phyloP scores from a whole-genome alignment of 2,329 filamentous ascomycete species.

The Sordariomycetes sp. region DNA sequence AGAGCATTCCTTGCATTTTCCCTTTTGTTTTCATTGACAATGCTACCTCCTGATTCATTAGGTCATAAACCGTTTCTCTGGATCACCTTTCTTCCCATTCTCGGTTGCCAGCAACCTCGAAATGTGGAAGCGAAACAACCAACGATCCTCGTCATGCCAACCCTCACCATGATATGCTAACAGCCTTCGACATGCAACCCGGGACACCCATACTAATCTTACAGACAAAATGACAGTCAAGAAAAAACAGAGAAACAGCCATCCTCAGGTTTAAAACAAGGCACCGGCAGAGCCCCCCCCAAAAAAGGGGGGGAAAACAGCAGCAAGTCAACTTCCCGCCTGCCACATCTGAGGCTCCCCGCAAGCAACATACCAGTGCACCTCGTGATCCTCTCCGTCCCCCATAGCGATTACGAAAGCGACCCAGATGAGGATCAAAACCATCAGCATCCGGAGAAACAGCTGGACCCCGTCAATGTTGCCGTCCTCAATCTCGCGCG shows the following conservation, averaged over 20 bases:
- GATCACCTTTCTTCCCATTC: no score
- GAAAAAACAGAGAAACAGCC: neutral
- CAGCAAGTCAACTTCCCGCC: neutral
- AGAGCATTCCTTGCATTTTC: neutral
- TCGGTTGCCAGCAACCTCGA: neutral
- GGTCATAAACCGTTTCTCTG: no score
- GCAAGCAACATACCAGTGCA: neutral
- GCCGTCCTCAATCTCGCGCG: no score
- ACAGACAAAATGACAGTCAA: neutral
- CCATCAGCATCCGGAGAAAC: no score
- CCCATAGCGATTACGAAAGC: no score
- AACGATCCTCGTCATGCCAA: no score
- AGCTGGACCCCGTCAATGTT: no score
- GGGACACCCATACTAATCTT: neutral
- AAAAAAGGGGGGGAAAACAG: neutral
- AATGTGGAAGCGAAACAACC: neutral
- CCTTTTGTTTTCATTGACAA: neutral
- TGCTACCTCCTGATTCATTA: no score
- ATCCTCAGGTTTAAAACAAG: neutral
- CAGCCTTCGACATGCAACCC: neutral
- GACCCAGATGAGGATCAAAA: no score
- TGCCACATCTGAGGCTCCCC: neutral
- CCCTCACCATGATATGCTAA: neutral
- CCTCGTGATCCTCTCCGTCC: no score
- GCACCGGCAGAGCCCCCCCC: neutral